Conservation (phyloP, 345 rosid species). For the Acer yangbiense region DNA sequence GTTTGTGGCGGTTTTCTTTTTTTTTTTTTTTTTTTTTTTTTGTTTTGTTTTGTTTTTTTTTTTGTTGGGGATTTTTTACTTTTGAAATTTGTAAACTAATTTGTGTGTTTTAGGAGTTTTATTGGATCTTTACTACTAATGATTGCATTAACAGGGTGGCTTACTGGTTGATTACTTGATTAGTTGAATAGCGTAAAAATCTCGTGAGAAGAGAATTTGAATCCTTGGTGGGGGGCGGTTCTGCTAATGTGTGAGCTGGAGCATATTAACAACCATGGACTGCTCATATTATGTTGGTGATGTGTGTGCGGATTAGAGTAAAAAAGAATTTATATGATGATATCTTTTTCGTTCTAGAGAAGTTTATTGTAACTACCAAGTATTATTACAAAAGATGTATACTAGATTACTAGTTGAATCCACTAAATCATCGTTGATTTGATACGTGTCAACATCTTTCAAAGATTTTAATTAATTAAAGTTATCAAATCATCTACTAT, state of each 20-base stretch:
- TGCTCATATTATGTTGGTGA: background rate
- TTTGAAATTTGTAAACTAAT: background rate
- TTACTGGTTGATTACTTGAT: background rate
- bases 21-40: background rate
- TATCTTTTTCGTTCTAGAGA: too few relatives aligned
- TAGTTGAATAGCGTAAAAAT: background rate
- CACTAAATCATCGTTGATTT: background rate
- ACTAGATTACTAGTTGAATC: too few relatives aligned
- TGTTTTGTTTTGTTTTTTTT: background rate
- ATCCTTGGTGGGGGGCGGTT: background rate
- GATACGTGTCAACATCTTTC: background rate
- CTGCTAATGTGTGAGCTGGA: background rate
- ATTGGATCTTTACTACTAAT: constrained; percentile 15
- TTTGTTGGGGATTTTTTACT: background rate
- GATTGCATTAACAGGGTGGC: constrained; percentile 15
- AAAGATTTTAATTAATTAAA: too few relatives aligned
- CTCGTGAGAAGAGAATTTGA: constrained; percentile 17
- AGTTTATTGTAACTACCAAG: too few relatives aligned
- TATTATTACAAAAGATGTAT: too few relatives aligned
- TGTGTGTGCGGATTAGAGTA: background rate
- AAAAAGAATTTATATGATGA: too few relatives aligned
- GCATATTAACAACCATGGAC: background rate
- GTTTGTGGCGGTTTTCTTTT: constrained; percentile 18
- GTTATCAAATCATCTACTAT: too few relatives aligned
- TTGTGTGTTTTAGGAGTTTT: background rate